Conservation (phyloP, 345 rosid genomes). For the Citrus trifoliata region DNA sequence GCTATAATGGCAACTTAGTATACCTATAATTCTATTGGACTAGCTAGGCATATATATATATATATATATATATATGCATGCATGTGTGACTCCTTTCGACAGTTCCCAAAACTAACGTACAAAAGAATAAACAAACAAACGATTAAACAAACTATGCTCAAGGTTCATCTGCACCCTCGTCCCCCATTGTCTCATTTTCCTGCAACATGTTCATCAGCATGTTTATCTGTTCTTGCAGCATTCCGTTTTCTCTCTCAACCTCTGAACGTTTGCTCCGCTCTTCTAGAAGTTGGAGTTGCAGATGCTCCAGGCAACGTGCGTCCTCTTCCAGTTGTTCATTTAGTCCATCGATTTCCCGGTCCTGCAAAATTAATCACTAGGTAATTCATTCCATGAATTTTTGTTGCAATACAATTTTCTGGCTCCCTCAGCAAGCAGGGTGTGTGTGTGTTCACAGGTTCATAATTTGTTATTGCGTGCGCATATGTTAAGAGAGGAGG, state of each 20-base stretch:
- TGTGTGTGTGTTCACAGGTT: not conserved
- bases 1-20: not conserved
- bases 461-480: too few species aligned
- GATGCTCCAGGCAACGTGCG: constrained; percentile 70
- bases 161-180: constrained; percentile 48
- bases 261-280: constrained; percentile 74
- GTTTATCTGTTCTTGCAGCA: constrained; percentile 76
- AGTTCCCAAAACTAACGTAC: constrained; percentile 25
- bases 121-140: constrained; percentile 38
- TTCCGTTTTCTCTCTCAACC: constrained; percentile 73
- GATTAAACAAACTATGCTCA: constrained; percentile 16
- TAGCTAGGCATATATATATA: constrained; percentile 2
- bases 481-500: not conserved
- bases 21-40: not conserved
- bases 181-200: constrained; percentile 50
- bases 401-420: not conserved
- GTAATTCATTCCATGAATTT: not conserved
- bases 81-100: constrained; percentile 11
- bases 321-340: constrained; percentile 96
- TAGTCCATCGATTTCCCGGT: constrained; percentile 79
- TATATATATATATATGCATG: not conserved
- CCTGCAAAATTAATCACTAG: constrained; percentile 42
- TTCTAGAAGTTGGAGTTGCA: constrained; percentile 76
- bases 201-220: constrained; percentile 86
- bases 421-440: not conserved